A percentile compares a stretch with the other conserved stretches of the same genome.
These are phyloP conservation scores for Penicillium dipodomyicola DNA, from an alignment of 495 filamentous ascomycete species.

Conservation along the genomic window DNA sequence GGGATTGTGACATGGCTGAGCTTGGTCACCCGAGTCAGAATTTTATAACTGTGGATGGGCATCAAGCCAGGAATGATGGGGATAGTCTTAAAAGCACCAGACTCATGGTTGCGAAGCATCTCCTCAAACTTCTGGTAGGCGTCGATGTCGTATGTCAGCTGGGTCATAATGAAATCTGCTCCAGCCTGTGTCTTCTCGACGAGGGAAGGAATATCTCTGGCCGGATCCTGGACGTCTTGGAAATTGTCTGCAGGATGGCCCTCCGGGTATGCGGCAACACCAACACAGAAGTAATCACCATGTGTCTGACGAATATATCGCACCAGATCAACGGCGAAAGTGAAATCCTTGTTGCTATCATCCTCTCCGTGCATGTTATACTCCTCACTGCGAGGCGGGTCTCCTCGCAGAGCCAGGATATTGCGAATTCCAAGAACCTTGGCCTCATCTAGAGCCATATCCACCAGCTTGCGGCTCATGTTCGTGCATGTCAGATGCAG, in stretches of 20 bases:
- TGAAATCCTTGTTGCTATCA: conserved; percentile 76
- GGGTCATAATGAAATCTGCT: conserved; percentile 99
- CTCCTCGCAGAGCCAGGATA: conserved; percentile 90
- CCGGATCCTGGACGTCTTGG: conserved; percentile 71
- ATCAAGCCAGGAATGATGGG: conserved; percentile 93
- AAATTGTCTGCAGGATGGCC: conserved; percentile 91
- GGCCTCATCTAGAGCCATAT: conserved; percentile 85
- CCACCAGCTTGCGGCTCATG: conserved; percentile 83
- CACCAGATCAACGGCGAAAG: conserved; percentile 86
- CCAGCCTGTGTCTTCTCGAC: conserved; percentile 89
- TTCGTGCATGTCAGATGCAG: conserved; percentile 97
- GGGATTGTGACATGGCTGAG: conserved; percentile 86
- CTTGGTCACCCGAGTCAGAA: conserved; percentile 92
- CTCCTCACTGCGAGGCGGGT: conserved; percentile 85
- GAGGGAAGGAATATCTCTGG: conserved; percentile 82
- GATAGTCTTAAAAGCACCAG: conserved; percentile 81
- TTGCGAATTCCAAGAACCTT: conserved; percentile 93
- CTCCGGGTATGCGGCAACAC: conserved; percentile 92
- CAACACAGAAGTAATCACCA: conserved; percentile 95
- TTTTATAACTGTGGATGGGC: conserved; percentile 97
- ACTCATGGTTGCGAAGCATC: conserved; percentile 75
- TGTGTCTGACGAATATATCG: conserved; percentile 80
- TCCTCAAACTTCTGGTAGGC: conserved; percentile 79
- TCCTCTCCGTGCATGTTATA: conserved; percentile 67
- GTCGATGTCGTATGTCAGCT: conserved; percentile 87